Base-by-base conservation (phyloP, 805 yeast species). In the Hanseniaspora jakobsenii region DNA sequence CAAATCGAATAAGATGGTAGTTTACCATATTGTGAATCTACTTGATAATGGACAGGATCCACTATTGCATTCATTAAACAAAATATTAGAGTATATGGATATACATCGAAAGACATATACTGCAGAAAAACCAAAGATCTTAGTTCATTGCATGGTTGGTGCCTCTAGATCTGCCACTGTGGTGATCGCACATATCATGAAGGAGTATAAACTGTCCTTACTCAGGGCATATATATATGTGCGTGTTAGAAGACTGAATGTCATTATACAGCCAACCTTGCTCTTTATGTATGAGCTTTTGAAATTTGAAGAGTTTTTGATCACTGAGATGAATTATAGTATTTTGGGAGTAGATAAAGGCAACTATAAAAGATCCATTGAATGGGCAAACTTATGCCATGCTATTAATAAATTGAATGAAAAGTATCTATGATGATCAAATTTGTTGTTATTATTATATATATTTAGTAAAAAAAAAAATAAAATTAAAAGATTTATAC, bases 121-220 rank as follows among this genome's bases (percentile, higher is more conserved):
- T 1, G n/a, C n/a, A n/a, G n/a, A n/a, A n/a, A 63, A 62, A 29
- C 74, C 73, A 18, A 72, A 71, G 36, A 75, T 78, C 2, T 66
- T 89, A 49, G 87, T 89, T 9, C 97, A 89, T 59, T 89, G 97
- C 55, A 81, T 94, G 56, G 96, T 85, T 38, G 97, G 97, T 0
- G 97, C 89, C 3, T 83, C 95, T 0, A 66, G 97, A 45, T 83
- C 94, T 2, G 97, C 96, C 0, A 84, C 96, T 0, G 93, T 89
- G 9, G 89, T 93, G 53, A 89, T 89, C 52, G 95, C 95, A 1
- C 96, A 86, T 57, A 89, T 84, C 30, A 87, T 89, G 95, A 73
- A 75, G 52, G 63, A 94, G 32, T 62, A 81, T 19, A 63, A 72
- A 13, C 64, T 84, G 44, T 73, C 75, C 34, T 63, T 89, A 23